Conservation (phyloP, 192 early-diverging fungal species). For the Phycomyces blakesleeanus region DNA sequence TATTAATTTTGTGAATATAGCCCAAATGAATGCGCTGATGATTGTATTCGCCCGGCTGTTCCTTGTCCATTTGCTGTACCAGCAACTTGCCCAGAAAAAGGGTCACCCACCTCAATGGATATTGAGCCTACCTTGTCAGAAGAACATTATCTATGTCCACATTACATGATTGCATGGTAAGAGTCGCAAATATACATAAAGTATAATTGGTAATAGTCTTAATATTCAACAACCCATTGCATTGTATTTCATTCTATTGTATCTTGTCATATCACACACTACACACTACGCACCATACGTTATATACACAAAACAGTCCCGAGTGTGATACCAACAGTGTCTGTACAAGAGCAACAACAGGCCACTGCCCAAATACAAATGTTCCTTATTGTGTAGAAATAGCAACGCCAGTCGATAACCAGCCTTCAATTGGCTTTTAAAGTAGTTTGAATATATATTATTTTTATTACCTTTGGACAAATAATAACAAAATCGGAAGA, state of each 20-base stretch:
- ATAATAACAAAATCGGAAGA: too few relatives aligned
- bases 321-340: background rate
- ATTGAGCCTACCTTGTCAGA: background rate
- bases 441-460: too few relatives aligned
- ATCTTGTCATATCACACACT: too few relatives aligned
- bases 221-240: too few relatives aligned
- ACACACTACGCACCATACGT: too few relatives aligned
- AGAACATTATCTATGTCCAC: background rate
- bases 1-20: too few relatives aligned
- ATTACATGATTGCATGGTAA: background rate
- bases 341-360: background rate
- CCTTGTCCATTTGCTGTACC: conserved; percentile 6
- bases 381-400: background rate
- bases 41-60: background rate
- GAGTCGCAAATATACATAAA: background rate
- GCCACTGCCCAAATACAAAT: background rate
- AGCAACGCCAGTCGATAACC: too few relatives aligned
- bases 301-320: background rate
- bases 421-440: too few relatives aligned
- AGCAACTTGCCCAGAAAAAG: background rate
- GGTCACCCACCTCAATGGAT: background rate
- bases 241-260: too few relatives aligned
- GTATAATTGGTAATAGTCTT: too few relatives aligned
- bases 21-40: background rate
- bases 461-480: too few relatives aligned